Percentiles rank a stretch among this genome's conserved stretches.
phyloP scores from a whole-genome alignment of 2,329 filamentous ascomycete species.

The Beauveria caledonica region DNA sequence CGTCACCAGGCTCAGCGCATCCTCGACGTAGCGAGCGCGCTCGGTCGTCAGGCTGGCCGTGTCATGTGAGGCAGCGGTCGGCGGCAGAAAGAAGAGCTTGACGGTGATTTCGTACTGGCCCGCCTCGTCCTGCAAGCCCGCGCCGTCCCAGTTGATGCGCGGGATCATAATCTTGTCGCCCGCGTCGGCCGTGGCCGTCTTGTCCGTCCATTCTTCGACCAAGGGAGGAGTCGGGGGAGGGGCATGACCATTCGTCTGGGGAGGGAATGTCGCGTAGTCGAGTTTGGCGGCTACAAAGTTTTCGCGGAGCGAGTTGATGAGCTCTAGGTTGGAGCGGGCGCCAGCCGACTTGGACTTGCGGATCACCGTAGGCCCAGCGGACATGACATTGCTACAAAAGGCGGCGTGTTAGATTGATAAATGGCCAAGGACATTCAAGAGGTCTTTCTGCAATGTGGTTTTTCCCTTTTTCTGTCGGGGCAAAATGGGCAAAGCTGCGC shows the following conservation, averaged over 20 bases:
- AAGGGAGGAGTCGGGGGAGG: constrained; percentile 23
- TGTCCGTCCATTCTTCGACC: constrained; percentile 58
- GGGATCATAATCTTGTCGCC: constrained; percentile 63
- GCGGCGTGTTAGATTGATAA: neutral
- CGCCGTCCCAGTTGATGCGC: constrained; percentile 61
- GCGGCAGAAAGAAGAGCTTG: constrained; percentile 87
- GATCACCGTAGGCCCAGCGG: constrained; percentile 73
- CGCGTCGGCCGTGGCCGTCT: constrained; percentile 24
- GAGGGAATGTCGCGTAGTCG: constrained; percentile 37
- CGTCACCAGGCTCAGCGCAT: constrained; percentile 72
- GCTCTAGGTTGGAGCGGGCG: constrained; percentile 84
- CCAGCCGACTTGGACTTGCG: constrained; percentile 56
- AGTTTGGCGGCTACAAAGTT: constrained; percentile 72
- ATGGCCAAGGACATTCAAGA: neutral
- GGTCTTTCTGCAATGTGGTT: neutral
- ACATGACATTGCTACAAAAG: constrained; percentile 65
- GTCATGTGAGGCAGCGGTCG: constrained; percentile 53
- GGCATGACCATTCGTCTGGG: constrained; percentile 22
- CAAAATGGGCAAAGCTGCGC: neutral
- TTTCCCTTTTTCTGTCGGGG: neutral
- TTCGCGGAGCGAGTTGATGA: constrained; percentile 77
- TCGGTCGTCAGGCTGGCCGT: constrained; percentile 50
- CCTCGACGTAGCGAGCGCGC: constrained; percentile 61
- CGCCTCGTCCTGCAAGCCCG: constrained; percentile 74
- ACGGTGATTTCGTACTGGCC: constrained; percentile 88